Base-by-base conservation (phyloP, 2,329 filamentous ascomycete species). In the Aspergillus uvarum region DNA sequence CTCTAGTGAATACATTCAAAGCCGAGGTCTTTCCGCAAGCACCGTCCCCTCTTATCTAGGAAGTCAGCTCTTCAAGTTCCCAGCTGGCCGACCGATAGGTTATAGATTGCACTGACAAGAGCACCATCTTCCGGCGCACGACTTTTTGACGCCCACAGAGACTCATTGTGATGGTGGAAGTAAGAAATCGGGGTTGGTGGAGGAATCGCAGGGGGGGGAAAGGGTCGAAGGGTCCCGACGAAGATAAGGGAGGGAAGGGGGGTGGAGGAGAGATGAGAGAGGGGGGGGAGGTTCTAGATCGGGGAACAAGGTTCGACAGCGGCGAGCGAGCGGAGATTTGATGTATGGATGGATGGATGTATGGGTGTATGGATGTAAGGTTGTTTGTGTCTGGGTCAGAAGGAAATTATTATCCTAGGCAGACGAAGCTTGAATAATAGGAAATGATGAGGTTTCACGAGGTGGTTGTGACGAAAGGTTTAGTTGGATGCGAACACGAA, bases 1-100 rank as follows among this genome's bases (percentile, higher is more conserved):
- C 94, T 89, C 94, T 88, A 68, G 95, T 99, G 80, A 99, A 99
- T 76, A 99, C 95, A 76, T 99, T 99, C 71, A 99, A 81, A 72
- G 98, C 80, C 66, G 93, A 97, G 58, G 95, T 99, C 84, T 99
- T 99, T 74, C 94, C 94, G 78, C 90, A 96, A 69, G 94, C 94
- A 83, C 94, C 94, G 76, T 98, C 94, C 71, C 94, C 94, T 74
- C 92, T 96, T 69, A 63, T 59, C 56, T 53, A 44, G 48, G 56
- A 54, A 47, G 63, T 70, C 63, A 73, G 67, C 38, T 44, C 16
- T 44, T 19, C 16, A 16, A 8, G 5, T 44, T 35, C 16, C 38
- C 48, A 59, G 57, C 56, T 32, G 65, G n/a, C n/a, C 29, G 44
- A 56, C 14, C 29, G 26, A 50, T 16, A 31, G 26, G 11, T 47